These are phyloP conservation scores for Bretziella fagacearum DNA, from an alignment of 2,329 filamentous ascomycete genomes.

Conservation along the genomic window DNA sequence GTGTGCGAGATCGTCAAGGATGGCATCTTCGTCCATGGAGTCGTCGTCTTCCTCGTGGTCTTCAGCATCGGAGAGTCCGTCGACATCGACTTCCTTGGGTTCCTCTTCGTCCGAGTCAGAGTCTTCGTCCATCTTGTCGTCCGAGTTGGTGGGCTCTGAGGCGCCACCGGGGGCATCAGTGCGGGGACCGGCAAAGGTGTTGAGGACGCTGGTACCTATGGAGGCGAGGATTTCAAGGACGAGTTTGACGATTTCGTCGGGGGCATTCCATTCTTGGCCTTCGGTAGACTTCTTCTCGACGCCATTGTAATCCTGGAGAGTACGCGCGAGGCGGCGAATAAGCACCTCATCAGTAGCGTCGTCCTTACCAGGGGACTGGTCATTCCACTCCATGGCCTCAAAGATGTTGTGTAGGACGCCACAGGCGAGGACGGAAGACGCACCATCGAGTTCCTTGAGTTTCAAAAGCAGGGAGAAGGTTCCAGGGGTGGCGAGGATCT, in stretches of 20 bases:
- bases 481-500: conserved; percentile 32
- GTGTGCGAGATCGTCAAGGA: conserved; percentile 48
- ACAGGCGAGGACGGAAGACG: conserved; percentile 39
- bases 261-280: conserved; percentile 22
- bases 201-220: conserved; percentile 42
- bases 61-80: conserved; percentile 21
- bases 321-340: conserved; percentile 28
- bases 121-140: conserved; percentile 20
- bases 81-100: conserved; percentile 23
- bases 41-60: conserved; percentile 27
- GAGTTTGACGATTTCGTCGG: conserved; percentile 32
- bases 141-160: conserved; percentile 22
- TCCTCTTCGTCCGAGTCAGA: conserved; percentile 21
- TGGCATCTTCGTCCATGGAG: conserved; percentile 40
- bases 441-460: conserved; percentile 30
- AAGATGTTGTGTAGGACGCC: conserved; percentile 48
- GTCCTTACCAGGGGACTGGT: conserved; percentile 31
- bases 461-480: conserved; percentile 34
- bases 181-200: conserved; percentile 24
- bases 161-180: conserved; percentile 1
- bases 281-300: conserved; percentile 9
- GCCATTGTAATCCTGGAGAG: conserved; percentile 21
- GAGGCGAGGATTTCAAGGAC: conserved; percentile 47
- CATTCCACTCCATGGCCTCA: conserved; percentile 34
- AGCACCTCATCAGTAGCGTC: conserved; percentile 34